Conservation (phyloP, 163 green algal genomes). For the Smithsoniella earleae region DNA sequence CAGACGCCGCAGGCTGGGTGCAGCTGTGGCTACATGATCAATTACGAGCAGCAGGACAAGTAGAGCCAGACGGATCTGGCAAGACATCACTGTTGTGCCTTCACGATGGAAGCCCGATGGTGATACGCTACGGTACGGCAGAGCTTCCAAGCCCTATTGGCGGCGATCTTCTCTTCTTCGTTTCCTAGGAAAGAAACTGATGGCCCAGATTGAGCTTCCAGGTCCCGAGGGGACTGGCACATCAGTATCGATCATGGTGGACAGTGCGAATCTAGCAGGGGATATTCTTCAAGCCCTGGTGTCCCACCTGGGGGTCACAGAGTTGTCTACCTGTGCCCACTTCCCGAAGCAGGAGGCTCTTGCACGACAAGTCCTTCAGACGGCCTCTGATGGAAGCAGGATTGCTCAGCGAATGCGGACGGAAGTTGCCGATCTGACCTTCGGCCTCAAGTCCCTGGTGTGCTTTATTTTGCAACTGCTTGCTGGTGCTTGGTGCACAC, state of each 20-base stretch:
- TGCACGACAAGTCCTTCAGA: neutral
- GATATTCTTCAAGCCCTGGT: neutral
- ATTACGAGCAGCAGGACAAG: neutral
- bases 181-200: no score
- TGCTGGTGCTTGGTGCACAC: no score
- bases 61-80: neutral
- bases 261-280: slow-evolving; percentile 4
- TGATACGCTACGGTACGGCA: no score
- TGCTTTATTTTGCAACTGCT: no score
- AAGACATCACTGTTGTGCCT: neutral
- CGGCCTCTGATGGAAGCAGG: neutral
- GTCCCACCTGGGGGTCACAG: neutral
- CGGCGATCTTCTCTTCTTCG: no score
- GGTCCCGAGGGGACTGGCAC: neutral
- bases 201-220: no score
- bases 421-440: neutral
- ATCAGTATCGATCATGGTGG: slow-evolving; percentile 1
- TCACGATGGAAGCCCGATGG: neutral
- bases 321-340: neutral
- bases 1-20: neutral
- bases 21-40: slow-evolving; percentile 15
- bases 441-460: slow-evolving; percentile 13
- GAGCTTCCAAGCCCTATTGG: no score
- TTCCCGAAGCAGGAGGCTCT: slow-evolving; percentile 8
- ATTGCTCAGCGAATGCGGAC: slow-evolving; percentile 11